Evolutionary conservation across 192 early-diverging fungal genomes (phyloP).

Genomic region (Coemansia guatemalensis): DNA sequence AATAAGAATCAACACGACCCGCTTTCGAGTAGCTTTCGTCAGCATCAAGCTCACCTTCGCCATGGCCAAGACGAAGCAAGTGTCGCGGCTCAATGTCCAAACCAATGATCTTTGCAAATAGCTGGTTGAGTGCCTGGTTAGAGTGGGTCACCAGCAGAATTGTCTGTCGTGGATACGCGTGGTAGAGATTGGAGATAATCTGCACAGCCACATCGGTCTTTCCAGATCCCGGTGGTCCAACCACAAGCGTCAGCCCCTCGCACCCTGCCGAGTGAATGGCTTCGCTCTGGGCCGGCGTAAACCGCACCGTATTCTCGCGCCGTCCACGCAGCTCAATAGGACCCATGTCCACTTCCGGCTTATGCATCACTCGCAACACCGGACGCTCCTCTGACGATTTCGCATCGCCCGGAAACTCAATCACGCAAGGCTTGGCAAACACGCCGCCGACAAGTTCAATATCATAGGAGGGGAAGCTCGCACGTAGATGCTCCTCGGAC

Average conservation of each 20-base stretch:
- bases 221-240: constrained; percentile 98
- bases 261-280: constrained; percentile 86
- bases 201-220: constrained; percentile 99
- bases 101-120: constrained; percentile 94
- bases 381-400: background rate
- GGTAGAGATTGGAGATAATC: constrained; percentile 93
- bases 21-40: constrained; percentile 85
- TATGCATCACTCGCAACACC: constrained; percentile 60
- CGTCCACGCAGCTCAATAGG: constrained; percentile 73
- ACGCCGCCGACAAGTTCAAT: constrained; percentile 1
- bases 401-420: constrained; percentile 59
- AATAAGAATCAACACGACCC: constrained; percentile 90
- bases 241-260: constrained; percentile 88
- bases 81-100: constrained; percentile 93
- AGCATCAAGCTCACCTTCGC: constrained; percentile 84
- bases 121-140: constrained; percentile 98
- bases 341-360: constrained; percentile 65
- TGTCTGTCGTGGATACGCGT: constrained; percentile 85
- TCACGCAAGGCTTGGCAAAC: constrained; percentile 63
- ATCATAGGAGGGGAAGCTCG: constrained; percentile 57
- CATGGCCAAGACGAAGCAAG: constrained; percentile 92
- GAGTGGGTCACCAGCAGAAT: constrained; percentile 93
- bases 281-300: constrained; percentile 82
- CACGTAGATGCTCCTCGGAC: constrained; percentile 71
- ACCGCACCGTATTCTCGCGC: constrained; percentile 71